Conservation (phyloP, 257 asterid genomes). For the Nyctanthes arbortristis region DNA sequence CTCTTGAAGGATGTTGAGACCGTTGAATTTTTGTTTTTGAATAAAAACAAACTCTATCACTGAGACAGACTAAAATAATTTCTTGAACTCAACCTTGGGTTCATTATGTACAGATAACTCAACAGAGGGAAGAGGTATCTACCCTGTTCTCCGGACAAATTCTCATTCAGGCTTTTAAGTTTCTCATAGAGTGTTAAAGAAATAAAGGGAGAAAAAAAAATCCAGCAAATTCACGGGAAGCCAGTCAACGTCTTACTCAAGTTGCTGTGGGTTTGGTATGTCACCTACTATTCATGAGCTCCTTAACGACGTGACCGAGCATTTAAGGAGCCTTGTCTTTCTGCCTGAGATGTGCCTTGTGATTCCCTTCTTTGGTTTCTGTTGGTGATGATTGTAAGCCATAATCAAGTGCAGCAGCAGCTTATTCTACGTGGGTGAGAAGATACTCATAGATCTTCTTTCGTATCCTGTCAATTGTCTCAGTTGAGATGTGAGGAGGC, state of each 20-base stretch:
- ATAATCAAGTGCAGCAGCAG: conserved; percentile 93
- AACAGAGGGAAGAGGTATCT: too few relatives aligned
- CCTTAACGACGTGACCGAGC: background rate
- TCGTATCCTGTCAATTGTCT: conserved; percentile 79
- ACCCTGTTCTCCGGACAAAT: background rate
- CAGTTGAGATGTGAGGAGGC: conserved; percentile 52
- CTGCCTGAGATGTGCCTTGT: background rate
- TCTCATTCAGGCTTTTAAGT: background rate
- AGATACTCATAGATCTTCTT: conserved; percentile 95
- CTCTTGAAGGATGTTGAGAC: background rate
- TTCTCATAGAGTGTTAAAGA: background rate
- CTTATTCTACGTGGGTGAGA: conserved; percentile 93
- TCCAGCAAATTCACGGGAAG: background rate
- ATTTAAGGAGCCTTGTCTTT: background rate
- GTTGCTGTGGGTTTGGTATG: background rate
- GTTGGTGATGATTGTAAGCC: conserved; percentile 47
- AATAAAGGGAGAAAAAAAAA: background rate
- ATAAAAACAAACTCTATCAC: background rate
- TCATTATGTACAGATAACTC: too few relatives aligned
- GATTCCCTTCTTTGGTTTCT: conserved; percentile 56
- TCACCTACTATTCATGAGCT: background rate
- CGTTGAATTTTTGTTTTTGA: background rate
- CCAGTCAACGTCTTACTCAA: background rate
- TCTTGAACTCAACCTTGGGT: background rate
- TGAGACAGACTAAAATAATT: background rate